A percentile compares a stretch with the other conserved stretches of the same genome.
These are phyloP conservation scores for Pestalotiopsis sp. DNA, from an alignment of 2,329 filamentous ascomycete genomes.

Conservation along the genomic window DNA sequence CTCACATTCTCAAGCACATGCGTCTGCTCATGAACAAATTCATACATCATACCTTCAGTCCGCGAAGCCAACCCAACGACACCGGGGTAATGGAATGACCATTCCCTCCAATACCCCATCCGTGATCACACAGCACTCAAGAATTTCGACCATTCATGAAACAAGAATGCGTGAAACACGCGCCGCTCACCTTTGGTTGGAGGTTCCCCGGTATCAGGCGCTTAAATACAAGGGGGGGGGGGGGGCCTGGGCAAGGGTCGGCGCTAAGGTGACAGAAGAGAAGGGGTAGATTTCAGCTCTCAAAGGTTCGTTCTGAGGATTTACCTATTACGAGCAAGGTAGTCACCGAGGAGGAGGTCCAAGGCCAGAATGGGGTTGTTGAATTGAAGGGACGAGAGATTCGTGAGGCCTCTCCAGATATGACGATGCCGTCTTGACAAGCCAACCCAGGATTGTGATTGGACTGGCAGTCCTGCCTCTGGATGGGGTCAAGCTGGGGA, in stretches of 20 bases:
- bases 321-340: neutral
- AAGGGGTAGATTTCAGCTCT: neutral
- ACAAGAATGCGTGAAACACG: slow-evolving; percentile 33
- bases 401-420: neutral
- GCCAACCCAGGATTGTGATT: neutral
- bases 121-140: neutral
- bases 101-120: neutral
- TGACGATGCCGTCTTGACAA: neutral
- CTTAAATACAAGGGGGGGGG: neutral
- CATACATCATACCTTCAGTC: too few relatives aligned
- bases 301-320: neutral
- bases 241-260: neutral
- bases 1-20: too few relatives aligned
- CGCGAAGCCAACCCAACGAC: neutral
- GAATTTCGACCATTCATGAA: slow-evolving; percentile 29
- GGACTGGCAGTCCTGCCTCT: neutral
- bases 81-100: neutral
- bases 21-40: too few relatives aligned
- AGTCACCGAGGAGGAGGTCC: too few relatives aligned
- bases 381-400: neutral
- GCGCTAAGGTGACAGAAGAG: neutral
- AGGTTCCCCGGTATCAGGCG: neutral
- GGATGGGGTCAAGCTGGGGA: neutral
- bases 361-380: too few relatives aligned
- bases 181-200: slow-evolving; percentile 17